phyloP scores from a whole-genome alignment of 805 yeast species.

The Metschnikowia vanudenii region DNA sequence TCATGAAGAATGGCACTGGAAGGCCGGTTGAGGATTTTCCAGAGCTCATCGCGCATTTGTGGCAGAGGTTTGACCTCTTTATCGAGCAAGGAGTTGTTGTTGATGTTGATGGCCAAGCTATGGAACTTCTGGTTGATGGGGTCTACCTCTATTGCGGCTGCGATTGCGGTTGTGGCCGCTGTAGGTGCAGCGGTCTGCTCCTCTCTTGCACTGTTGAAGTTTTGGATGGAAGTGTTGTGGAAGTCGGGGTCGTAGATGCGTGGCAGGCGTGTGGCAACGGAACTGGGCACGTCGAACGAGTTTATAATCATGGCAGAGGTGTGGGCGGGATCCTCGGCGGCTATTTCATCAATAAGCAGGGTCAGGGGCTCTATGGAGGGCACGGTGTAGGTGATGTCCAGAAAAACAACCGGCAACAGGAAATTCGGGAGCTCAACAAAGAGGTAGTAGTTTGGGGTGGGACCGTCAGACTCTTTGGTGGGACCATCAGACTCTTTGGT shows the following conservation, averaged over 20 bases:
- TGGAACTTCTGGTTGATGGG: constrained; percentile 89
- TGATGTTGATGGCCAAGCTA: constrained; percentile 72
- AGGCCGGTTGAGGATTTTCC: constrained; percentile 68
- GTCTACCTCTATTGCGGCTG: constrained; percentile 35
- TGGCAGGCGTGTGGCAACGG: constrained; percentile 20
- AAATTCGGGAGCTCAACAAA: constrained; percentile 54
- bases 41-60: constrained; percentile 70
- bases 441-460: constrained; percentile 23
- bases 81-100: constrained; percentile 73
- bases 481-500: no score
- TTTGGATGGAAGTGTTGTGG: constrained; percentile 17
- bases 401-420: constrained; percentile 69
- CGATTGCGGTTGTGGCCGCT: background rate
- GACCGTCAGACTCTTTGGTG: no score
- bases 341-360: constrained; percentile 6
- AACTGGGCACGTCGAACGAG: constrained; percentile 31
- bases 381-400: constrained; percentile 48
- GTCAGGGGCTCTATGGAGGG: constrained; percentile 10
- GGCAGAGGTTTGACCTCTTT: constrained; percentile 88
- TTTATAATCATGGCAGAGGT: constrained; percentile 37
- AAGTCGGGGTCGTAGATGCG: constrained; percentile 49
- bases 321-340: constrained; percentile 11
- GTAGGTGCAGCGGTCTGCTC: constrained; percentile 6
- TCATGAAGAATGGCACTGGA: constrained; percentile 80
- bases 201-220: constrained; percentile 10